phyloP scores from a whole-genome alignment of 2,329 filamentous ascomycete genomes.

The Cadophora gregata region DNA sequence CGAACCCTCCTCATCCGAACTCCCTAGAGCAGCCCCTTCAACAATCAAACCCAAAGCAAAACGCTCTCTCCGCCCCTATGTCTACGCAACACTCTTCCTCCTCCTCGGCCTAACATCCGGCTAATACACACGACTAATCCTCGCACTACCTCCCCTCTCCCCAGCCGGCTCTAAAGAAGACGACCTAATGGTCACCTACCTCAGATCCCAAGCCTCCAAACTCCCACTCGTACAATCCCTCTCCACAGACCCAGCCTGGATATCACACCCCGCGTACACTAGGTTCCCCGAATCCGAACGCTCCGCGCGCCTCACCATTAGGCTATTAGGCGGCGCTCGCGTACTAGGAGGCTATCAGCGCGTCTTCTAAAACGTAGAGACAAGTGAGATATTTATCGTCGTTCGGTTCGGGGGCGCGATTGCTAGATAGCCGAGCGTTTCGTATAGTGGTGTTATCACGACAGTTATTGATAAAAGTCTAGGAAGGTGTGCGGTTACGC shows the following conservation, averaged over 20 bases:
- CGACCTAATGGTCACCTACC: conserved; percentile 46
- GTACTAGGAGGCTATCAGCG: conserved; percentile 59
- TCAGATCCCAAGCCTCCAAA: conserved; percentile 50
- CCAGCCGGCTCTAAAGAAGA: conserved; percentile 50
- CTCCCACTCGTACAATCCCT: conserved; percentile 57
- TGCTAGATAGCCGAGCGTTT: conserved; percentile 72
- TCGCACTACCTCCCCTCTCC: conserved; percentile 52
- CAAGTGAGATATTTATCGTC: conserved; percentile 64
- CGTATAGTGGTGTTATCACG: conserved; percentile 73
- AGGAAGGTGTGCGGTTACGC: conserved; percentile 62
- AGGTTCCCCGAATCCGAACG: conserved; percentile 33
- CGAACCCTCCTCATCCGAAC: conserved; percentile 21
- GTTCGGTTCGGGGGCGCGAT: conserved; percentile 70
- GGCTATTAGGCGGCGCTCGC: conserved; percentile 50
- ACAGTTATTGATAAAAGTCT: conserved; percentile 74
- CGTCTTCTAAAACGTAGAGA: conserved; percentile 66
- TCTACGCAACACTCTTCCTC: conserved; percentile 48
- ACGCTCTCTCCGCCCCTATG: conserved; percentile 41
- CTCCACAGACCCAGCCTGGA: conserved; percentile 50
- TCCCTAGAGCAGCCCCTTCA: conserved; percentile 21
- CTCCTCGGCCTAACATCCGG: conserved; percentile 50
- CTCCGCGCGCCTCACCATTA: conserved; percentile 48
- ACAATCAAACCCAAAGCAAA: conserved; percentile 30
- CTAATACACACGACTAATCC: conserved; percentile 47
- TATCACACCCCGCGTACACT: conserved; percentile 51